Conservation (phyloP, 2,329 filamentous ascomycete genomes). For the Cytospora piceae region DNA sequence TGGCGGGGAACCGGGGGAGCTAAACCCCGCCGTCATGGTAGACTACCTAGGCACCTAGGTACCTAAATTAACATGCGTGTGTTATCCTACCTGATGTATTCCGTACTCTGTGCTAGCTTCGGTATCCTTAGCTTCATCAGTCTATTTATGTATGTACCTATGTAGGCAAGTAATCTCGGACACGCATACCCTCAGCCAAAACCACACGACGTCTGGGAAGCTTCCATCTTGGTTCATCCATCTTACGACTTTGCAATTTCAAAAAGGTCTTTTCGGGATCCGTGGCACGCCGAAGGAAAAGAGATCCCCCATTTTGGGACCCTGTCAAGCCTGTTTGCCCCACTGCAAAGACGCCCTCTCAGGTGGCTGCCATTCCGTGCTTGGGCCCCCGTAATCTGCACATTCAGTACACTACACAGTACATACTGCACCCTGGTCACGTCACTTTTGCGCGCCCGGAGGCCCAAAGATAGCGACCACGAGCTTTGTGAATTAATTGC, state of each 20-base stretch:
- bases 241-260: neutral
- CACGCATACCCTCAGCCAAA: too few species aligned
- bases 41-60: neutral
- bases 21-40: neutral
- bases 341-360: neutral
- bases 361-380: neutral
- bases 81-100: too few species aligned
- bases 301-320: neutral
- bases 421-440: neutral
- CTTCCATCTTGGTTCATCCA: neutral
- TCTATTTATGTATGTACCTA: too few species aligned
- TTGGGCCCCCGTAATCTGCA: neutral
- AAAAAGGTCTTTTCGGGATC: neutral
- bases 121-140: too few species aligned
- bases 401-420: neutral
- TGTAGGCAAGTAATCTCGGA: too few species aligned
- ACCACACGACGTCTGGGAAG: neutral
- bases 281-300: neutral
- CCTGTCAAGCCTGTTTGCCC: neutral
- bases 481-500: neutral
- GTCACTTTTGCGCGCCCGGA: neutral
- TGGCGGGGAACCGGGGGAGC: neutral
- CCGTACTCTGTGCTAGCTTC: too few species aligned
- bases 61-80: too few species aligned
- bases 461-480: conserved; percentile 2